Evolutionary conservation across 768 basidiomycete genomes (phyloP), one percentile per base, ranked within the genome.

Genomic region (Agaricus subrufescens): DNA sequence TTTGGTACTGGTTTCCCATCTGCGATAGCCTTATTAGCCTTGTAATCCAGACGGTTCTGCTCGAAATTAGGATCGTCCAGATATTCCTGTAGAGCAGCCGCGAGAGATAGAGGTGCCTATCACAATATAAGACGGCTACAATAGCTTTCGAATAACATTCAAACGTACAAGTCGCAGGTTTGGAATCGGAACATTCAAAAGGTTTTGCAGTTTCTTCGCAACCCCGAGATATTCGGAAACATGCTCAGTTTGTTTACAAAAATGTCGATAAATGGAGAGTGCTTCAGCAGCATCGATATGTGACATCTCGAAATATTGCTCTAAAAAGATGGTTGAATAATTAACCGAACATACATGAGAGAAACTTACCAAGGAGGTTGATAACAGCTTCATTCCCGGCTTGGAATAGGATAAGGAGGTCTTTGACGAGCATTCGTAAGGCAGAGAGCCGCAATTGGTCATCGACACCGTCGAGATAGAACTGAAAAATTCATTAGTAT

Each of bases 301-400:
- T 0, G 94, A 92, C 97, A 98, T 98, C 68, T 97, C 95, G 65
- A 98, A 98, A 71, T 97, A 99, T 71, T 96, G 89, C 66, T 98
- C 97, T 86, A 63, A 31, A 25, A 51, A 72, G 60, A 45, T 61
- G 65, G 52, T 73, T 64, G 59, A 66, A 70, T 46, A 40, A 56
- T 42, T n/a, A 56, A 10, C 10, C 6, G 10, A 34, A 26, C 34
- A 47, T 38, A 48, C 19, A 27, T 25, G 25, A 45, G 14, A 19
- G 26, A 70, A 66, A 72, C 69, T 72, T 71, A 81, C 85, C 94
- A 45, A 90, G 74, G 37, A 89, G 83, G 62, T 89, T 90, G 64
- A 87, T 86, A 15, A 89, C 92, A 40, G 95, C 97, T 66, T 99
- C 97, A 62, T 99, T 99, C 42, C 93, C 89, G 2, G 94, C 94